These are phyloP conservation scores for Smithsoniella earleae DNA, from an alignment of 163 green algal genomes.

Conservation along the genomic window DNA sequence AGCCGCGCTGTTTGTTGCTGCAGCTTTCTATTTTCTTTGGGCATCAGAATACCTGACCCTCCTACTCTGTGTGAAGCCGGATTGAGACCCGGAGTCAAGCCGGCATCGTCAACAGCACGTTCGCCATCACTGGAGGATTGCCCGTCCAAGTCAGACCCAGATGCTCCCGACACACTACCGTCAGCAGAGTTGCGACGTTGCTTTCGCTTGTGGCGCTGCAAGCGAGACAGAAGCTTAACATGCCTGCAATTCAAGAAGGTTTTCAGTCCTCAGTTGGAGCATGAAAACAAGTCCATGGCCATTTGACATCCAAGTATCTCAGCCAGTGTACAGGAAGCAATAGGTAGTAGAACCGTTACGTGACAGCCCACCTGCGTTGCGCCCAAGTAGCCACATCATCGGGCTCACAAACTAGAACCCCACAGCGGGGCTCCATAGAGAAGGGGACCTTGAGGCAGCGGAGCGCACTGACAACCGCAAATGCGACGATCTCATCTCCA, in stretches of 20 bases:
- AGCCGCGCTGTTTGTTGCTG: too few relatives aligned
- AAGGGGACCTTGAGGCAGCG: background rate
- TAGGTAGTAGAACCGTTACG: background rate
- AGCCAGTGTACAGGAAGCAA: background rate
- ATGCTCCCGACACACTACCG: too few relatives aligned
- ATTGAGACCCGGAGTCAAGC: too few relatives aligned
- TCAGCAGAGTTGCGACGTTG: too few relatives aligned
- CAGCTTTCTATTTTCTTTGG: too few relatives aligned
- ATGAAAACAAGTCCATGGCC: background rate
- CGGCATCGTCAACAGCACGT: too few relatives aligned
- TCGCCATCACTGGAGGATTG: too few relatives aligned
- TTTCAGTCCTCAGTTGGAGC: background rate
- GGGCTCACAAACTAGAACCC: constrained; percentile 10
- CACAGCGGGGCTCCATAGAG: background rate
- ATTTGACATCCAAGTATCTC: background rate
- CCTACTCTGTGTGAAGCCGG: too few relatives aligned
- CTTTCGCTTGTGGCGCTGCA: background rate
- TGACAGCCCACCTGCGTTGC: background rate
- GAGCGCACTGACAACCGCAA: constrained; percentile 1
- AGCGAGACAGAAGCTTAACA: constrained; percentile 9
- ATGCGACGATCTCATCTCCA: background rate
- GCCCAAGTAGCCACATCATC: constrained; percentile 12
- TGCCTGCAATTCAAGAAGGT: too few relatives aligned
- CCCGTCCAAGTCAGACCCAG: too few relatives aligned
- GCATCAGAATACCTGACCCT: too few relatives aligned